phyloP scores from a whole-genome alignment of 768 basidiomycete species.

The Vishniacozyma victoriae region DNA sequence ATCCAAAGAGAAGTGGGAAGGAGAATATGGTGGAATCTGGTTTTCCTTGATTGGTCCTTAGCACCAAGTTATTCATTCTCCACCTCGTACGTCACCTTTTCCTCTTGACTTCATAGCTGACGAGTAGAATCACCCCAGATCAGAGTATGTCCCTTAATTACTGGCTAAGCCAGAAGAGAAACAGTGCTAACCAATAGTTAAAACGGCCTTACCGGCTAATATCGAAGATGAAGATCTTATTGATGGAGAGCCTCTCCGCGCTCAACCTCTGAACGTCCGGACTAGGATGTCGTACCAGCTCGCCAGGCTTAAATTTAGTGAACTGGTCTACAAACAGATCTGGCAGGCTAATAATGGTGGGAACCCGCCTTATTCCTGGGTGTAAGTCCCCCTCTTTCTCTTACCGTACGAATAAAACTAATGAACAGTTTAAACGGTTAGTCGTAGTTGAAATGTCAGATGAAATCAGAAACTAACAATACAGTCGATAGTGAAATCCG shows the following conservation, averaged over 20 bases:
- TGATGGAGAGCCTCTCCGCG: constrained; percentile 38
- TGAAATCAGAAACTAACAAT: neutral
- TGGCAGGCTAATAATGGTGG: constrained; percentile 44
- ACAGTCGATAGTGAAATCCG: constrained; percentile 40
- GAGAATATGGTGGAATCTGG: constrained; percentile 47
- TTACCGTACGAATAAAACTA: constrained; percentile 10
- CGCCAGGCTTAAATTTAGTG: constrained; percentile 41
- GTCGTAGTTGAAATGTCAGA: constrained; percentile 6
- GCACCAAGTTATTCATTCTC: constrained; percentile 45
- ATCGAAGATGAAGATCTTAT: constrained; percentile 47
- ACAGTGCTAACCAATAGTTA: constrained; percentile 30
- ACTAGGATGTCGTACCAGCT: constrained; percentile 47
- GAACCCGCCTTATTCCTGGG: constrained; percentile 46
- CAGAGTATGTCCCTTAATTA: constrained; percentile 36
- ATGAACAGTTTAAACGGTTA: neutral
- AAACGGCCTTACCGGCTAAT: constrained; percentile 46
- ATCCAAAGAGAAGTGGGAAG: constrained; percentile 46
- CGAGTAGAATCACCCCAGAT: constrained; percentile 43
- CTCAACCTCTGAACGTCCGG: constrained; percentile 32
- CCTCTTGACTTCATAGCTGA: neutral
- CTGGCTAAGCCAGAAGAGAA: neutral
- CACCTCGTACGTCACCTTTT: constrained; percentile 11
- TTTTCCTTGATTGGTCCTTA: constrained; percentile 47
- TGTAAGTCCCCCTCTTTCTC: constrained; percentile 22
- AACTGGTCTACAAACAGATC: constrained; percentile 46